Evolutionary conservation across 2,329 filamentous ascomycete genomes (phyloP), one percentile per base, ranked within the genome.

Genomic region (Cephalotrichum gorgonifer): DNA sequence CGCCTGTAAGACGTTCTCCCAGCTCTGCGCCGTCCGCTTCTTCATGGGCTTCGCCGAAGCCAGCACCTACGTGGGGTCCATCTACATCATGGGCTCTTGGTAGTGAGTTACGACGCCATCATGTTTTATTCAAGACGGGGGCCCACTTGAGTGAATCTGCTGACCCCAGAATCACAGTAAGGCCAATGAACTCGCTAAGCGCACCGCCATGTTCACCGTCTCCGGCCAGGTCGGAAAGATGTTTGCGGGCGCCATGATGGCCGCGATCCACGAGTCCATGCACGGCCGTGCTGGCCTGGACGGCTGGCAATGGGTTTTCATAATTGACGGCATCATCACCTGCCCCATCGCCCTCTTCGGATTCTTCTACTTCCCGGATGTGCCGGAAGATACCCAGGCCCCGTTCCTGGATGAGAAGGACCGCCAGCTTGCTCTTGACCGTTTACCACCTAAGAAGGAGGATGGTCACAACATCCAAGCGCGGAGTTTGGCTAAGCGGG

Each of bases 231-330:
- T 61, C 2, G 67, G 65, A 1, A 61, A 64, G 5, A 70, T 71
- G 66, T 69, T 69, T 48, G 64, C 65, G 0, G 69, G 68, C 1
- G 71, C 71, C 49, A 57, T 72, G 2, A 68, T 71, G 55, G 65
- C 68, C 1, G 68, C 61, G 2, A 58, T 72, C 0, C 68, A 69
- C 43, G 59, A 55, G 11, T 62, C 64, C 4, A 62, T 72, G 53
- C 60, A 71, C 35, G 35, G 17, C 35, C n/a, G 22, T 20, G 35
- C 35, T 22, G 35, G 35, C 4, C 42, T 68, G 4, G 53, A 61
- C 1, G 71, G 66, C 0, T 73, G 68, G 70, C 64, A 67, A 39
- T 73, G 68, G 69, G 62, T 72, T 3, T 72, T 73, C 50, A 62
- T 72, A 30, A 67, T 72, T 54, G 69, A 72, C 51, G 67, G 67